Conservation (phyloP, 495 filamentous ascomycete species). For the Chaetomium cochliodes region DNA sequence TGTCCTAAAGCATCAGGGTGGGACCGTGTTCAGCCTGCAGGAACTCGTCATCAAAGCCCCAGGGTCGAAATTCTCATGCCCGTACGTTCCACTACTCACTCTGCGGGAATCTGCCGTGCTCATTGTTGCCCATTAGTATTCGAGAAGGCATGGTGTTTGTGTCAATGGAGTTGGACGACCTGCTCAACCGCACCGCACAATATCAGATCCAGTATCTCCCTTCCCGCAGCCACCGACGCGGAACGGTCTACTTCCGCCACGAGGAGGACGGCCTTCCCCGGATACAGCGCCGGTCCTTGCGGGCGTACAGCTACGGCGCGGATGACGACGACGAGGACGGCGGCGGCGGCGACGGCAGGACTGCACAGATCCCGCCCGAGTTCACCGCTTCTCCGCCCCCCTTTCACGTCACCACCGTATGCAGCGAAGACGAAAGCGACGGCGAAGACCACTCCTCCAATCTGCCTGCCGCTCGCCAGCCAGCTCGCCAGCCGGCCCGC, state of each 20-base stretch:
- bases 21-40: conserved; percentile 73
- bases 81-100: conserved; percentile 57
- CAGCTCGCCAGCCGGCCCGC: conserved; percentile 48
- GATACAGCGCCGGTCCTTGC: background rate
- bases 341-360: conserved; percentile 52
- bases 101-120: conserved; percentile 15
- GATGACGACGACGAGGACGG: conserved; percentile 40
- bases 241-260: conserved; percentile 46
- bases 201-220: conserved; percentile 71
- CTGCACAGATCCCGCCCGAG: conserved; percentile 54
- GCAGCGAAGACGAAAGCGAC: conserved; percentile 53
- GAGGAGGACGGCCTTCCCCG: conserved; percentile 41
- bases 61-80: conserved; percentile 72
- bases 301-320: conserved; percentile 15
- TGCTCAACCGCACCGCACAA: conserved; percentile 67
- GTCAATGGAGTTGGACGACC: conserved; percentile 75
- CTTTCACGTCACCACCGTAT: conserved; percentile 53
- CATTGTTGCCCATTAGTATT: conserved; percentile 53
- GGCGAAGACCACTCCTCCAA: conserved; percentile 27
- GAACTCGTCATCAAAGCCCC: conserved; percentile 88
- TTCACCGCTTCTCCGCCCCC: conserved; percentile 44
- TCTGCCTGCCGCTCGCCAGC: conserved; percentile 24
- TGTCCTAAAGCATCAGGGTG: conserved; percentile 74
- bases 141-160: conserved; percentile 94
- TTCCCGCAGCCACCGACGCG: conserved; percentile 26